Base-by-base conservation (phyloP, 2,329 filamentous ascomycete species). In the Escovopsis weberi region DNA sequence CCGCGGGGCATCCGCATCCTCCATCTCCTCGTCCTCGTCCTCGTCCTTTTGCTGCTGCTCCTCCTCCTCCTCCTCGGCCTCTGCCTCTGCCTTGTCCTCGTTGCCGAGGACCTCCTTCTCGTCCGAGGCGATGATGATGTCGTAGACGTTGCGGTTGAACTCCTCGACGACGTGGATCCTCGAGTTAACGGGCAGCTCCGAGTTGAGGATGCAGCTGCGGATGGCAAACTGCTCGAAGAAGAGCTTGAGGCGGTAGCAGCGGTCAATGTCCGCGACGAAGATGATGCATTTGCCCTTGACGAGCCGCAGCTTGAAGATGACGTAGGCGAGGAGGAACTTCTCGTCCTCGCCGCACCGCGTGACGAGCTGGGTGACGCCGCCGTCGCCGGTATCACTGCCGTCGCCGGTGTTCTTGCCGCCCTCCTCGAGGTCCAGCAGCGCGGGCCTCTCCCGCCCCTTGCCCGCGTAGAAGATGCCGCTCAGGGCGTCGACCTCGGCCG, bases 171-270 rank as follows among this genome's bases (percentile, higher is more conserved):
- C 87, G 58, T 98, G 89, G 34, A 95, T 78, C 46, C 91, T 74
- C 1, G 85, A 91, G 55, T 95, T 95, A 50, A 96, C 80, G 0
- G 91, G 91, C 33, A 98, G 65, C 57, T 98, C 89, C 1, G 86
- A 91, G 64, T 98, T 98, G 35, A 98, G 67, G 26, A 95, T 85
- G 61, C 85, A 94, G 54, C 85, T 89, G 58, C 86, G 82, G 57
- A 95, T 89, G 38, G 87, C 88, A 56, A 98, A 98, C 58, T 98
- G 91, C 62, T 98, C 91, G 41, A 98, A 75, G 58, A 91, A 98
- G 7, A 98, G 72, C 63, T 95, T 95, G 23, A 98, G 66, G 33
- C 91, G 77, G 62, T 98, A 98, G 53, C 84, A 94, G 49, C 70
- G 66, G 62, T 95, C 88, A 42, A 94, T 82, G 51, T 94, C 86